Evolutionary conservation across 352 stramenopile species (phyloP), one percentile per base, ranked within the genome.

Genomic region (Phytophthora cactorum): DNA sequence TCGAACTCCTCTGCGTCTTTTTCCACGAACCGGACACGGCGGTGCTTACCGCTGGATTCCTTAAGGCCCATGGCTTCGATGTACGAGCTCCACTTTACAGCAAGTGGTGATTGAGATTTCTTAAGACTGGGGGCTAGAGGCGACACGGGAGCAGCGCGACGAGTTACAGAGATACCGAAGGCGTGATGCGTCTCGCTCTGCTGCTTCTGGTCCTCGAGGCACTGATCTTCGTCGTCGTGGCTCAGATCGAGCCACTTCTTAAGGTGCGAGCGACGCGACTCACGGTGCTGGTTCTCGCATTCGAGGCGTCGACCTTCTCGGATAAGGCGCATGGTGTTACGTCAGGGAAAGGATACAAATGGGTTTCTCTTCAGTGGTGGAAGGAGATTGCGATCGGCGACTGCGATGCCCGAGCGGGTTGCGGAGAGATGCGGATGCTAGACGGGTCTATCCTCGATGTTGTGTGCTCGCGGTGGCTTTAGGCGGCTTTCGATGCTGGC

Each of bases 81-180:
- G 66, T 80, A 89, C 55, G 82, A 70, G 31, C 66, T 75, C 70
- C 84, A 82, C 62, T 88, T 91, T 51, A 74, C 68, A 1, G 77
- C 69, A 5, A 91, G 60, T 12, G 66, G 49, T 5, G 76, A 75
- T 55, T 74, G 68, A 9, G 78, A 46, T 59, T 89, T 89, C 66
- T 90, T 92, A 0, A 90, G 68, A 59, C 80, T 90, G 17, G 83
- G 72, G 4, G 72, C 57, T 17, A 82, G 66, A n/a, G 79, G 69
- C 5, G 64, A 72, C 58, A 62, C 32, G 2, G 52, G 22, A 15
- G 29, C 44, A 6, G 58, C 44, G 12, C 66, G 70, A 50, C 70
- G 70, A 36, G 47, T 31, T 10, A 62, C 31, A 7, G 49, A 43
- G 10, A 71, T 29, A 10, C 38, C 32, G 7, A 74, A 77, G 3